These are phyloP conservation scores for Aspergillus leporis DNA, from an alignment of 495 filamentous ascomycete species.

Conservation along the genomic window DNA sequence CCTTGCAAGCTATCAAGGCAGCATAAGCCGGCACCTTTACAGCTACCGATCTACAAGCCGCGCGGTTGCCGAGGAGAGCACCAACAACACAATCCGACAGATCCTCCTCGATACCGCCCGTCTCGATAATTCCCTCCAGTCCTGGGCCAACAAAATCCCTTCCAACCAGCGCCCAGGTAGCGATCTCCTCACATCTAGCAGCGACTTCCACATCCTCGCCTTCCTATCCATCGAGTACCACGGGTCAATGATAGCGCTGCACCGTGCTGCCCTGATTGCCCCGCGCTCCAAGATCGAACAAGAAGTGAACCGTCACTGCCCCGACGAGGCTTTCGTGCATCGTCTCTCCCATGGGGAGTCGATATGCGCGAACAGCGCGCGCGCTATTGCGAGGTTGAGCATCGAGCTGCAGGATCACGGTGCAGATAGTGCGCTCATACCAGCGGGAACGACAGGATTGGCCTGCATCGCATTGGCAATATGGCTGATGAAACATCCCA, in stretches of 20 bases:
- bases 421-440: conserved; percentile 7
- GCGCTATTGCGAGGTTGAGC: conserved; percentile 19
- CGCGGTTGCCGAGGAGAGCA: no score
- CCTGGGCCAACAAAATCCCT: conserved; percentile 14
- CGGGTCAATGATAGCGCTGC: conserved; percentile 13
- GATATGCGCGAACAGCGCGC: conserved; percentile 17
- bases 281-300: conserved; percentile 8
- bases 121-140: conserved; percentile 5
- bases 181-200: conserved; percentile 11
- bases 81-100: no score
- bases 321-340: conserved; percentile 11
- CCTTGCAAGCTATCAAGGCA: conserved; percentile 15
- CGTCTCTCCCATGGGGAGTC: conserved; percentile 13
- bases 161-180: conserved; percentile 14
- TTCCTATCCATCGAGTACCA: conserved; percentile 19
- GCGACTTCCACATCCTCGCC: conserved; percentile 11
- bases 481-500: conserved; percentile 20
- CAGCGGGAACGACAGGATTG: conserved; percentile 4
- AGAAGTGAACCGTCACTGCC: conserved; percentile 6
- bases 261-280: conserved; percentile 19
- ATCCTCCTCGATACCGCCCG: conserved; percentile 17
- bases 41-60: conserved; percentile 4
- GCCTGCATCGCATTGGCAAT: conserved; percentile 19
- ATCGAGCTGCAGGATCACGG: conserved; percentile 12
- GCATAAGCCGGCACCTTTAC: conserved; percentile 20